Percentiles rank a stretch among this genome's conserved stretches.
Conservation (phyloP, 768 basidiomycete genomes). For the Chalciporus piperatus region DNA sequence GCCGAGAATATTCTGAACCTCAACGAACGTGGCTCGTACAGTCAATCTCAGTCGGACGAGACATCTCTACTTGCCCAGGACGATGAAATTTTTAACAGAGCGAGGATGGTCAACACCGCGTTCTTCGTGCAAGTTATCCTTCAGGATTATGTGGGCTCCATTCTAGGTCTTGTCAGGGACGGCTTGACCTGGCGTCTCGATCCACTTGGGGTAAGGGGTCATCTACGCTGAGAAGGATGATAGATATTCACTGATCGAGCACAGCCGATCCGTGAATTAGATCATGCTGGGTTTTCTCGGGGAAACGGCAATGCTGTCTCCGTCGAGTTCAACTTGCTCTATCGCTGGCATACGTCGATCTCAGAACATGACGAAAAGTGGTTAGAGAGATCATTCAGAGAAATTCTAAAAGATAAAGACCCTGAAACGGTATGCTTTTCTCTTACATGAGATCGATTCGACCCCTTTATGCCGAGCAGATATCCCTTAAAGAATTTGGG, state of each 20-base stretch:
- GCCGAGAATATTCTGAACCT: slow-evolving; percentile 64
- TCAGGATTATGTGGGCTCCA: slow-evolving; percentile 70
- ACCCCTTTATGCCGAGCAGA: slow-evolving; percentile 6
- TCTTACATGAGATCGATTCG: not conserved
- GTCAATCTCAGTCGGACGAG: slow-evolving; percentile 15
- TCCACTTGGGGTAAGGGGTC: slow-evolving; percentile 50
- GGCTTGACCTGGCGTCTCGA: slow-evolving; percentile 65
- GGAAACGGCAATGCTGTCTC: slow-evolving; percentile 78
- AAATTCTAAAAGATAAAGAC: slow-evolving; percentile 41
- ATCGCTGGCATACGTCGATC: slow-evolving; percentile 65
- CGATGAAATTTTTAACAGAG: slow-evolving; percentile 73
- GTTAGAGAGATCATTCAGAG: slow-evolving; percentile 47
- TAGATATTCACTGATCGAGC: not conserved
- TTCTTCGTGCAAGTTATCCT: slow-evolving; percentile 71
- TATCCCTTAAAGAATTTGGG: slow-evolving; percentile 21
- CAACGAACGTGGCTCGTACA: slow-evolving; percentile 59
- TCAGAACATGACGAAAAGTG: slow-evolving; percentile 54
- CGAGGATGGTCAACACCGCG: slow-evolving; percentile 71
- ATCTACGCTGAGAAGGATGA: not conserved
- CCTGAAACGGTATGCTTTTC: slow-evolving; percentile 35
- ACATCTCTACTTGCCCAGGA: slow-evolving; percentile 48
- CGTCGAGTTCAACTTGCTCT: slow-evolving; percentile 66
- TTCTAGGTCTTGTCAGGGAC: slow-evolving; percentile 67
- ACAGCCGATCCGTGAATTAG: slow-evolving; percentile 49
- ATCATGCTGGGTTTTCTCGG: slow-evolving; percentile 54